Evolutionary conservation across 2,329 filamentous ascomycete genomes (phyloP).

Genomic region (Paecilomyces sp.): DNA sequence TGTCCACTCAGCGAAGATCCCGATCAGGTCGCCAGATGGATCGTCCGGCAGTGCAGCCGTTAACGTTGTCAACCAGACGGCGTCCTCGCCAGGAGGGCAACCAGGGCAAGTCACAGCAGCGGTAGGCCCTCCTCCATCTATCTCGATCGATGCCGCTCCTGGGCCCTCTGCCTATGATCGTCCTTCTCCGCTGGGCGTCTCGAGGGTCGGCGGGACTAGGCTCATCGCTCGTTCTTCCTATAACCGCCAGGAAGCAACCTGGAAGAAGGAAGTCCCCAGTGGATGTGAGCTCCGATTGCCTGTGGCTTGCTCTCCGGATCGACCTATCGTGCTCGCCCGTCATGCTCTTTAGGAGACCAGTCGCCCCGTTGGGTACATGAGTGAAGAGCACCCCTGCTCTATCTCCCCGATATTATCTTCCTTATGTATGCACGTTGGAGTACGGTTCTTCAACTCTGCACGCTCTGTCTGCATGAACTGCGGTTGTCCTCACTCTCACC

Average conservation of each 20-base stretch:
- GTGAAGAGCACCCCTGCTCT: background rate
- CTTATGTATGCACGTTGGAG: background rate
- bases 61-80: background rate
- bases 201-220: constrained; percentile 12
- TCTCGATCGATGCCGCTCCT: background rate
- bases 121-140: background rate
- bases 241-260: background rate
- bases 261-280: constrained; percentile 22
- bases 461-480: background rate
- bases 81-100: background rate
- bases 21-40: background rate
- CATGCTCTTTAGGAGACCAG: constrained; percentile 13
- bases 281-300: constrained; percentile 23
- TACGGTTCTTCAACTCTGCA: background rate
- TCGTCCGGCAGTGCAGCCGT: background rate
- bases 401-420: background rate
- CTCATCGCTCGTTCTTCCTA: background rate
- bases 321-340: constrained; percentile 9
- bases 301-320: constrained; percentile 23
- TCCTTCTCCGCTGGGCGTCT: constrained; percentile 22
- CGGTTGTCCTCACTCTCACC: background rate
- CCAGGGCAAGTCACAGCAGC: background rate
- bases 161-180: background rate
- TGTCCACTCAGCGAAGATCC: background rate
- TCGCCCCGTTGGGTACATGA: background rate